Evolutionary conservation across 2,329 filamentous ascomycete species (phyloP), one percentile per base, ranked within the genome.

Genomic region (Chalaropsis thielavioides): DNA sequence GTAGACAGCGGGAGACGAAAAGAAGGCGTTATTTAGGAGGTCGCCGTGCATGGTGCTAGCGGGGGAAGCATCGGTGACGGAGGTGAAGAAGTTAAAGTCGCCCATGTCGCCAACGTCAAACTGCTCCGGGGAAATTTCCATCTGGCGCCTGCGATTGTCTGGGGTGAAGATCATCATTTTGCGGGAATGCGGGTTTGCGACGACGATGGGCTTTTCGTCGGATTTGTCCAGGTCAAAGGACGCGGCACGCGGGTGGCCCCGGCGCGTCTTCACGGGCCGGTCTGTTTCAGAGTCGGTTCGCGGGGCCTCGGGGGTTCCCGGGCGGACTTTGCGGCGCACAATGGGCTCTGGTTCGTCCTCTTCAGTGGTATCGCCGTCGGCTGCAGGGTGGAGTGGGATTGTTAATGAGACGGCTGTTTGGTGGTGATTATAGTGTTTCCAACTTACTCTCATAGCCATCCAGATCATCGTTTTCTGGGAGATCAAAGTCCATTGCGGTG

Each of bases 41-140:
- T 85, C 86, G 61, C 86, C 86, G 76, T 92, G 84, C 88, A 92
- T 91, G 69, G 92, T 80, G 67, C 90, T 88, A 65, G 85, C 84
- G 19, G 84, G 83, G 67, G 87, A 85, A 41, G 41, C 61, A 40
- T 64, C 61, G 31, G 56, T 44, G 43, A 61, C 64, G n/a, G 63
- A 51, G 22, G 67, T 64, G 31, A 66, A 66, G 56, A 61, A 65
- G 59, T 68, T 49, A 13, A 64, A 65, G 71, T 77, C 79, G 17
- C 78, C 73, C 64, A 81, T 71, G 65, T 81, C 78, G 19, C 78
- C 74, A 64, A 81, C 72, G 65, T 81, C 78, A 71, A 82, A 82
- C 61, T 80, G 78, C 71, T 82, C 81, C 0, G 81, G 80, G 0
- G 80, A 81, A 24, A 83, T 72, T 67, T 83, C 81, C 17, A 83